Percentiles rank a stretch among this genome's conserved stretches.
These are phyloP conservation scores for Sporothrix schenckii DNA, from an alignment of 2,329 filamentous ascomycete genomes.

Conservation along the genomic window DNA sequence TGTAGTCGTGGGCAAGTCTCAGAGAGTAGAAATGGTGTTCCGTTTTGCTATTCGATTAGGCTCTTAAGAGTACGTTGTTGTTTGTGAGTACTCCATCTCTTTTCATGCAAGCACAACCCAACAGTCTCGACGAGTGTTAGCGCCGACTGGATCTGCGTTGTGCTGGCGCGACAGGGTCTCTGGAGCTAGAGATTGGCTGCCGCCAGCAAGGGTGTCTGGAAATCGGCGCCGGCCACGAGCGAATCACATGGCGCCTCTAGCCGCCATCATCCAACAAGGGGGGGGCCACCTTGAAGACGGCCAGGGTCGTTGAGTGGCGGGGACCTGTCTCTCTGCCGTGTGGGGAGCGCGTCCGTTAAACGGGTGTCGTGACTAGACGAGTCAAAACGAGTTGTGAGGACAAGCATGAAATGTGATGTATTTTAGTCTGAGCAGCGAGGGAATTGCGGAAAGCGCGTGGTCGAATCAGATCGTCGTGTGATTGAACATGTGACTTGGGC, in stretches of 20 bases:
- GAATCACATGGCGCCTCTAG: conserved; percentile 37
- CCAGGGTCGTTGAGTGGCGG: conserved; percentile 25
- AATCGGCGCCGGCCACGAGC: conserved; percentile 31
- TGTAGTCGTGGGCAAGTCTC: not conserved
- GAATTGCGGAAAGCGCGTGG: not conserved
- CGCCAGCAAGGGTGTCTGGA: conserved; percentile 33
- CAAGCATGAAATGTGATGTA: not conserved
- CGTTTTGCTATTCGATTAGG: not conserved
- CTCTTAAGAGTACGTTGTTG: not conserved
- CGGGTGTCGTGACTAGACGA: not conserved
- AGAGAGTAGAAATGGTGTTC: not conserved
- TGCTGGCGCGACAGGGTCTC: conserved; percentile 34
- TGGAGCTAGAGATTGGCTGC: conserved; percentile 37
- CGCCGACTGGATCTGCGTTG: conserved; percentile 36
- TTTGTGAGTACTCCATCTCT: not conserved
- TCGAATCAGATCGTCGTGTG: conserved; percentile 27
- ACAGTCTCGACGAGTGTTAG: conserved; percentile 28
- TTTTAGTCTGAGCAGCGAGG: not conserved
- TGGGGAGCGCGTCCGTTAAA: conserved; percentile 12
- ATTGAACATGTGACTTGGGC: conserved; percentile 29
- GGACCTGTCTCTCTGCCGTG: conserved; percentile 12
- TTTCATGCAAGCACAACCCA: not conserved
- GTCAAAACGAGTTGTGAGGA: not conserved
- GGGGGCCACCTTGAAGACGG: conserved; percentile 15
- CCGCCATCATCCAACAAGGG: conserved; percentile 32